Base-by-base conservation (phyloP, 768 basidiomycete genomes). In the Lactarius deliciosus region DNA sequence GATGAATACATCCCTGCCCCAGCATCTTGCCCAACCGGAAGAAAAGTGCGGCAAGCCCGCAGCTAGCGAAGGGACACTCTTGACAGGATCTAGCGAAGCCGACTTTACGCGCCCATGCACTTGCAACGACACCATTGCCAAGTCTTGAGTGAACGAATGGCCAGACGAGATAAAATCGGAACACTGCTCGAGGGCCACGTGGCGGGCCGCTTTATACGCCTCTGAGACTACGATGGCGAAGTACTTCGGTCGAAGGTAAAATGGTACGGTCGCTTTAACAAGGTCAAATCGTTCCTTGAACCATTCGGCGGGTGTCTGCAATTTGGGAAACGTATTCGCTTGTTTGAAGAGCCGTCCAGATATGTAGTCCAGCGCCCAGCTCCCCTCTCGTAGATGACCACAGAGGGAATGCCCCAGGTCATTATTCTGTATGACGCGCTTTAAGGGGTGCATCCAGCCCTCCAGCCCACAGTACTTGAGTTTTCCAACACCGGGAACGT, bases 11-110 rank as follows among this genome's bases (percentile, higher is more conserved):
- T 94, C 91, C 25, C 97, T 86, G 3, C 97, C 97, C 97, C 97
- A 99, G 74, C 92, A 94, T 59, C 97, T 84, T 16, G 96, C 96
- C 97, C 97, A 99, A 6, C 89, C 88, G 9, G 90, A 80, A 1
- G 92, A 81, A 74, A 99, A 98, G 77, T 98, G 97, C 6, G 97
- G 96, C 34, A 98, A 79, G 22, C 97, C 97, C 30, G 97, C 97
- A 11, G 97, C 95, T 40, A 99, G 81, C 3, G 91, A 93, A 5
- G 97, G 88, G 1, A 87, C 88, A 2, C 83, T 75, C 70, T 83
- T 82, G 1, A 74, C 77, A 10, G 92, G 90, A 72, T 91, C 88
- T 57, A 99, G 82, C 15, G 95, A 97, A 6, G 97, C 96, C 0
- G 94, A 94, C 71, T 86, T 86, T 45, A 98, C 95, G 65, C 87